phyloP scores from a whole-genome alignment of 257 asterid species.

The Salvia splendens region DNA sequence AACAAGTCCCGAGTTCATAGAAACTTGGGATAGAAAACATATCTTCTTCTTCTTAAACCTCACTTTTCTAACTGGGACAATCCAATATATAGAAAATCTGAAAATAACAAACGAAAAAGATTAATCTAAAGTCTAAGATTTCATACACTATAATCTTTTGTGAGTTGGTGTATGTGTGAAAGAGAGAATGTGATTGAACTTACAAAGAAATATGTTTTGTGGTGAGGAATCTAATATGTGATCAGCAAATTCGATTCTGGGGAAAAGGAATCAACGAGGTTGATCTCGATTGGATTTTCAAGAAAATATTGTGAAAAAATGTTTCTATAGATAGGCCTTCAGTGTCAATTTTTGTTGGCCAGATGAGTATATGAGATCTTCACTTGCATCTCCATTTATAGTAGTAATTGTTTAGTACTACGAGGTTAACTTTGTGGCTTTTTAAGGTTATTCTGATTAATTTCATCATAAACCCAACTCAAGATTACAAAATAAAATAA shows the following conservation, averaged over 20 bases:
- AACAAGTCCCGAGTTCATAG: conserved; percentile 51
- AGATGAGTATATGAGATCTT: conserved; percentile 29
- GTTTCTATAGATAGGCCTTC: conserved; percentile 21
- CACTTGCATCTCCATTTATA: conserved; percentile 39
- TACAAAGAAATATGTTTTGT: conserved; percentile 18
- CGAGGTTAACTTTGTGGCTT: not conserved
- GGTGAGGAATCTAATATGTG: conserved; percentile 31
- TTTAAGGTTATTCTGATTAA: not conserved
- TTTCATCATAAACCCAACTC: not conserved
- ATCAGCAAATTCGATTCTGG: conserved; percentile 33
- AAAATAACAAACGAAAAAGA: not conserved
- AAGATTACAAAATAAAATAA: not conserved
- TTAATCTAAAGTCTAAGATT: conserved; percentile 4
- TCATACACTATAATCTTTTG: not conserved
- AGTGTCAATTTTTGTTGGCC: conserved; percentile 18
- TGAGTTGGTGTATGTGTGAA: not conserved
- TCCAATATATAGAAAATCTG: not conserved
- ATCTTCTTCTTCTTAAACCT: not conserved
- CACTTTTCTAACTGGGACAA: conserved; percentile 11
- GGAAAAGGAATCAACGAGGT: conserved; percentile 27
- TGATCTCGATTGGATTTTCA: conserved; percentile 26
- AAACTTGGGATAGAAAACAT: conserved; percentile 58
- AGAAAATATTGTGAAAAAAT: conserved; percentile 13
- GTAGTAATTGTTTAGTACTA: conserved; percentile 30
- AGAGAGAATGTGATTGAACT: not conserved